Base-by-base conservation (phyloP, 352 stramenopile species). In the Phytopythium litorale region DNA sequence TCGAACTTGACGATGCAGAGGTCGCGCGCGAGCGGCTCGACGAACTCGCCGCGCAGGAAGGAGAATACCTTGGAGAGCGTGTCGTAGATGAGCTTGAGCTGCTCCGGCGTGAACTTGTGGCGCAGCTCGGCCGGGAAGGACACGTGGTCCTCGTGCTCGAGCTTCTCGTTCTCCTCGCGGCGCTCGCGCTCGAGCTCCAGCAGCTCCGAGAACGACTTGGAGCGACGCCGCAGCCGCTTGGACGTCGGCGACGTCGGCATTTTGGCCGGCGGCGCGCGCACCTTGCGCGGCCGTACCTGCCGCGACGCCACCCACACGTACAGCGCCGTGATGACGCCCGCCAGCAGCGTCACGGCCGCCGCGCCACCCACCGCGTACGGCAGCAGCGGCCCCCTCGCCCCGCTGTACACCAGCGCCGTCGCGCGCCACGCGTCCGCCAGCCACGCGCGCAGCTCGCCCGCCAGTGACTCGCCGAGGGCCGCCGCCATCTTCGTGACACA, bases 291-390 rank as follows among this genome's bases (percentile, higher is more conserved):
- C 1, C 85, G 81, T 51, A 92, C 83, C 59, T 92, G 85, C 13
- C 85, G 79, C 23, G 84, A 94, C 28, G 84, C 80, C 33, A 96
- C 81, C 87, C 87, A 96, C 25, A 91, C 58, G 66, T 92, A 94
- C 25, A 96, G 70, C 43, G 71, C 71, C 11, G 65, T 71, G 16
- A 84, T 76, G 25, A 68, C 54, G 7, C 76, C 67, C 4, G 83
- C 63, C 8, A 92, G 70, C 4, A 79, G 58, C 7, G 77, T 71
- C 13, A 88, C 72, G 0, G 78, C 75, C 16, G 70, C 78, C 11
- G 79, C 70, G 33, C 75, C 73, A 11, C 75, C 78, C 6, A 84
- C 73, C 9, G 74, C 63, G 45, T 85, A 84, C 52, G 75, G 68
- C 40, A 70, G 53, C 6, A 72, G 54, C 43, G 67, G 71, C 54